These are phyloP conservation scores for Stachybotrys elegans DNA, from an alignment of 2,329 filamentous ascomycete species.

Conservation along the genomic window DNA sequence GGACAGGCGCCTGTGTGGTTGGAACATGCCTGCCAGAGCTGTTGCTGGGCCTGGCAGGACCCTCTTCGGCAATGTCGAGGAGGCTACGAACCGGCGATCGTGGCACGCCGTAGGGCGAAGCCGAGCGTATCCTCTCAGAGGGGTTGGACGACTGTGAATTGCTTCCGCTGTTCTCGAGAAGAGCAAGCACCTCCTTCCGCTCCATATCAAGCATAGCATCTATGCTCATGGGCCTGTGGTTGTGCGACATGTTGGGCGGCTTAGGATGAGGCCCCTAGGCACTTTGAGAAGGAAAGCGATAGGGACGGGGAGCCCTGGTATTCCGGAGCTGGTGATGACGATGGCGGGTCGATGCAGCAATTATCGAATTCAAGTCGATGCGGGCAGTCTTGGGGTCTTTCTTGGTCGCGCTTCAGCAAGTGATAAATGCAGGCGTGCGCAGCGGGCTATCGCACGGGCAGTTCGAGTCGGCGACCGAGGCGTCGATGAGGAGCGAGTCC, in stretches of 20 bases:
- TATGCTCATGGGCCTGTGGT: constrained; percentile 59
- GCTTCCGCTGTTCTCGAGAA: constrained; percentile 59
- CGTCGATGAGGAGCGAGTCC: no score
- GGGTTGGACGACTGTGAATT: constrained; percentile 22
- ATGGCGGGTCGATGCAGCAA: no score
- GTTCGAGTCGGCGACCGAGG: no score
- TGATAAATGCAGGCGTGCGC: no score
- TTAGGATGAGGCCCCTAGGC: no score
- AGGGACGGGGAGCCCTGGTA: constrained; percentile 1
- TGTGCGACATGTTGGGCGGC: constrained; percentile 24
- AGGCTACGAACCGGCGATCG: constrained; percentile 66
- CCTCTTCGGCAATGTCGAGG: constrained; percentile 52
- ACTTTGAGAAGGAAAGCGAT: no score
- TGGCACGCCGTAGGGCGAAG: constrained; percentile 51
- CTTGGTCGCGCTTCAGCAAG: no score
- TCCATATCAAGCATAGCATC: constrained; percentile 75
- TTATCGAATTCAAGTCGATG: no score
- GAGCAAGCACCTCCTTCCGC: constrained; percentile 64
- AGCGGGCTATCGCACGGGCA: no score
- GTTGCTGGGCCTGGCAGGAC: constrained; percentile 11
- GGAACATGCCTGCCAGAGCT: constrained; percentile 16
- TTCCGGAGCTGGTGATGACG: background rate
- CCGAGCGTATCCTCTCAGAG: constrained; percentile 36
- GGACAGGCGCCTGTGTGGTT: constrained; percentile 48
- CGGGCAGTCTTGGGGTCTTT: no score